Percentiles rank a stretch among this genome's conserved stretches.
Conservation (phyloP, 1,139 yeast species). For the Yamadazyma trypodendri region DNA sequence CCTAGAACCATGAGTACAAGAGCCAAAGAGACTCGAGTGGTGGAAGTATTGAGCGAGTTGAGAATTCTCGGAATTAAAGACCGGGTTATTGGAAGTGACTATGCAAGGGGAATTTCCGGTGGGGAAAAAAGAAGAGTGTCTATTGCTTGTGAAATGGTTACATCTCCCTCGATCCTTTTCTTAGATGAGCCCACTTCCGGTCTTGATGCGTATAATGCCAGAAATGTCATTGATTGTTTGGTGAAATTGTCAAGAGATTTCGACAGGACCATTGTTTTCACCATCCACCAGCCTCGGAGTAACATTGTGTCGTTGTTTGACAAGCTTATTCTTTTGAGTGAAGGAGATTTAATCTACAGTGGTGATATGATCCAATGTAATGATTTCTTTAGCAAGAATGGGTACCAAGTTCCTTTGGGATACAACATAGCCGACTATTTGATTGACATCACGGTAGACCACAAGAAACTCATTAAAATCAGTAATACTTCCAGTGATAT, state of each 20-base stretch:
- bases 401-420: slow-evolving; percentile 82
- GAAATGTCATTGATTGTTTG: slow-evolving; percentile 82
- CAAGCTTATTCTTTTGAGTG: slow-evolving; percentile 72
- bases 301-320: slow-evolving; percentile 91
- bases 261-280: slow-evolving; percentile 83
- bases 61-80: slow-evolving; percentile 83
- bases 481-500: slow-evolving; percentile 20
- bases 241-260: slow-evolving; percentile 77
- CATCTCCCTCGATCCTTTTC: slow-evolving; percentile 78
- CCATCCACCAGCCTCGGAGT: slow-evolving; percentile 98
- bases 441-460: slow-evolving; percentile 83
- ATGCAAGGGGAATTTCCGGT: slow-evolving; percentile 91
- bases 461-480: slow-evolving; percentile 31
- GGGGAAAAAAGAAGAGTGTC: slow-evolving; percentile 90
- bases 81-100: slow-evolving; percentile 83
- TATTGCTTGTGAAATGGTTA: slow-evolving; percentile 85
- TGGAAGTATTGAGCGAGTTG: slow-evolving; percentile 81
- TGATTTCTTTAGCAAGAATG: slow-evolving; percentile 72
- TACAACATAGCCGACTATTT: slow-evolving; percentile 92
- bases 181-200: slow-evolving; percentile 95
- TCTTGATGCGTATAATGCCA: slow-evolving; percentile 88
- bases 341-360: slow-evolving; percentile 83
- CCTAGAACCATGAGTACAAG: slow-evolving; percentile 75
- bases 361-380: slow-evolving; percentile 74
- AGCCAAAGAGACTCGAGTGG: slow-evolving; percentile 75